Base-by-base conservation (phyloP, 2,329 filamentous ascomycete species). In the Exophiala sp. region DNA sequence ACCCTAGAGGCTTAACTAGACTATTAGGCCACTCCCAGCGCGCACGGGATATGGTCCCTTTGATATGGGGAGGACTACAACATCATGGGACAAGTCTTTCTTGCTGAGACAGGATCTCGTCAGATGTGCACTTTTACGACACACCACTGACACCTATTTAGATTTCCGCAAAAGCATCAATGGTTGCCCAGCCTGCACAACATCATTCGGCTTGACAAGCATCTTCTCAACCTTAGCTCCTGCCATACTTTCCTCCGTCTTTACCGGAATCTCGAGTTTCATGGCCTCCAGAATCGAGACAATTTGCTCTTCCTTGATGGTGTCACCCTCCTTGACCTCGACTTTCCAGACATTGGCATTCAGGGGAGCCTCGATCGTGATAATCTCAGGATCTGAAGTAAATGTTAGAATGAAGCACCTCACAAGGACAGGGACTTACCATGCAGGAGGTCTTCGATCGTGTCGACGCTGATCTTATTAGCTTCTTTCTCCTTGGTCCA, bases 321-420 rank as follows among this genome's bases (percentile, higher is more conserved):
- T 49, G 10, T 78, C 69, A 0, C 76, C 75, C 24, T 72, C 68
- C 11, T 72, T 62, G 3, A 75, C 69, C 5, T 73, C 63, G 1
- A 81, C 67, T 55, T 81, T 81, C 78, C 78, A 82, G 9, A 62
- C 73, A 52, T 78, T 81, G 5, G 79, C 79, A 34, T 75, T 73
- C 35, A 78, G 66, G 0, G 73, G 73, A 0, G 73, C 69, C 41
- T 74, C 69, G 21, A 78, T 67, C 2, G 66, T 62, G 1, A 70
- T 58, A 21, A 71, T 68, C 2, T 69, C 57, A 2, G 70, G 69
- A 50, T 73, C 69, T 70, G 41, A n/a, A 20, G 21, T 12, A 24
- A 10, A 49, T 8, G 16, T 16, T 29, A 35, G 3, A 38, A 12
- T 20, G 8, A n/a, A 44, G 14, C 16, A 18, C 16, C 16, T 18